Conservation (phyloP, 176 grass and related monocot species). For the Carex myosuroides region DNA sequence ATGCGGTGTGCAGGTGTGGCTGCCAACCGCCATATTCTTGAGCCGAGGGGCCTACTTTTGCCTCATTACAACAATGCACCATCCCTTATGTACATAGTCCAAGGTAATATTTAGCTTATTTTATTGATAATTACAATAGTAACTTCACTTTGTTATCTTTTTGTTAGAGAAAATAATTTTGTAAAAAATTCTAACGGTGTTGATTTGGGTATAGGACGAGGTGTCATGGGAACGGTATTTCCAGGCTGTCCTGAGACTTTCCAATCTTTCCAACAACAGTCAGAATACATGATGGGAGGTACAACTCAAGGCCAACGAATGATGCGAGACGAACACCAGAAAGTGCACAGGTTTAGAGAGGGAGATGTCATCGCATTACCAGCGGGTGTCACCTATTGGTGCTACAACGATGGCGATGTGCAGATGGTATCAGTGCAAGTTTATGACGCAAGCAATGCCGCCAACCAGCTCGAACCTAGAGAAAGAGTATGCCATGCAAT, state of each 20-base stretch:
- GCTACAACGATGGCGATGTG: constrained; percentile 12
- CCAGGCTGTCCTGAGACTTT: constrained; percentile 32
- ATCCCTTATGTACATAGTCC: too few species aligned
- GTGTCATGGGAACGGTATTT: constrained; percentile 16
- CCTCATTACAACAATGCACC: too few species aligned
- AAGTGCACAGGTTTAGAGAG: constrained; percentile 9
- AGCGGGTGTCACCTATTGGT: constrained; percentile 8
- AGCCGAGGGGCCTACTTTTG: too few species aligned
- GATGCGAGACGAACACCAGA: constrained; percentile 15
- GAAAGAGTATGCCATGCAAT: constrained; percentile 14
- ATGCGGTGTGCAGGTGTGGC: too few species aligned
- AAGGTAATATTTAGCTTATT: too few species aligned
- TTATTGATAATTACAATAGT: too few species aligned
- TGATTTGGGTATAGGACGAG: constrained; percentile 24
- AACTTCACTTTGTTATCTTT: too few species aligned
- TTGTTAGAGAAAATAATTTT: too few species aligned
- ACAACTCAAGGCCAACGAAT: constrained; percentile 14
- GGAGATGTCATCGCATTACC: constrained; percentile 16
- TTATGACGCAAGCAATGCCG: not conserved
- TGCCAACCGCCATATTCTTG: too few species aligned
- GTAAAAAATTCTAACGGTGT: not conserved
- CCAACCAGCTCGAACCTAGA: constrained; percentile 13
- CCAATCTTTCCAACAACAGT: constrained; percentile 27
- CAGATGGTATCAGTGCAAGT: constrained; percentile 3
- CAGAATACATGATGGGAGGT: not conserved